phyloP scores from a whole-genome alignment of 2,329 filamentous ascomycete species.

The Ceratocystis diversiconidia region DNA sequence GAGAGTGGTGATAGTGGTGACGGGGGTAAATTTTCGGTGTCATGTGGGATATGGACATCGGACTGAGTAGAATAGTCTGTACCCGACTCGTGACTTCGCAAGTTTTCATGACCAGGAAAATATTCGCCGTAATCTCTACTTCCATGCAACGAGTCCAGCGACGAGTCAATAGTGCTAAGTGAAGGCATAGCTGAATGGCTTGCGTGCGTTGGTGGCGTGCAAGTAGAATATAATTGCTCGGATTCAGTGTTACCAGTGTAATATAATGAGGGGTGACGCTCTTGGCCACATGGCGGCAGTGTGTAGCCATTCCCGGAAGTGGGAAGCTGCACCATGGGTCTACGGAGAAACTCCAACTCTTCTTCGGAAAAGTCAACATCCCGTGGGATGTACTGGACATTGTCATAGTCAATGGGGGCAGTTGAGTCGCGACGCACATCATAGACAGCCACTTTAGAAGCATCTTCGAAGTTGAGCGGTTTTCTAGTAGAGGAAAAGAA shows the following conservation, averaged over 20 bases:
- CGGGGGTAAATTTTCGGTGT: not conserved
- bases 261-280: constrained; percentile 7
- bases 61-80: not conserved
- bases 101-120: not conserved
- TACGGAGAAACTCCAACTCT: not conserved
- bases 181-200: constrained; percentile 16
- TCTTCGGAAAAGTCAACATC: not conserved
- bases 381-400: not conserved
- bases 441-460: not conserved
- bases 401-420: not conserved
- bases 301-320: not conserved
- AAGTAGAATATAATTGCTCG: not conserved
- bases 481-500: not conserved
- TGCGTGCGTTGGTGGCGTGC: not conserved
- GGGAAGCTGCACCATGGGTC: not conserved
- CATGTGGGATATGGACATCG: not conserved
- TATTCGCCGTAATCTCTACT: not conserved
- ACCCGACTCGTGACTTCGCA: not conserved
- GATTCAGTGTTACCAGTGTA: not conserved
- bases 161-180: constrained; percentile 16
- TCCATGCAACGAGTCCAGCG: constrained; percentile 20
- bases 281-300: not conserved
- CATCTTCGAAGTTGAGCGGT: not conserved
- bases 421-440: constrained; percentile 1
- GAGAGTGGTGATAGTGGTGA: not conserved